These are phyloP conservation scores for Hyphopichia khmerensis DNA, from an alignment of 1,139 yeast genomes.

Conservation along the genomic window DNA sequence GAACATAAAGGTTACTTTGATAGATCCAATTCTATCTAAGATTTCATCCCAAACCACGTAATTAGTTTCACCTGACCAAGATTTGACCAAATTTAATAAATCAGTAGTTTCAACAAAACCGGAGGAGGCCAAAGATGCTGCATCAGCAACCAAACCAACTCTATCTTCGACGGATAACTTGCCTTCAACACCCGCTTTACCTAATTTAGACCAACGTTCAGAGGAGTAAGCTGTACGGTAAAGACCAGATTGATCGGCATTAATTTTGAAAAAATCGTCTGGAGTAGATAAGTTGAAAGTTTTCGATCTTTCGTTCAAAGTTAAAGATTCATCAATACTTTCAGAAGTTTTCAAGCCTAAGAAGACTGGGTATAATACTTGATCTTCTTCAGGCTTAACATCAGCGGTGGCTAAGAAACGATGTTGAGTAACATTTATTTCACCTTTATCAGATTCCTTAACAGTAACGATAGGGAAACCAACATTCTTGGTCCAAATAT, in stretches of 20 bases:
- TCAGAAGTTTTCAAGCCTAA: constrained; percentile 68
- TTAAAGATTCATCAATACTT: constrained; percentile 64
- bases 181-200: constrained; percentile 65
- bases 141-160: constrained; percentile 83
- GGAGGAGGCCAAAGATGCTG: constrained; percentile 67
- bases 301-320: constrained; percentile 55
- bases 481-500: constrained; percentile 24
- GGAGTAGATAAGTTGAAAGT: constrained; percentile 42
- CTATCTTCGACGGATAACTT: constrained; percentile 78
- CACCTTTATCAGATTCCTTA: constrained; percentile 12
- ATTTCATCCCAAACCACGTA: constrained; percentile 83
- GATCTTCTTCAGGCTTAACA: constrained; percentile 43
- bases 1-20: constrained; percentile 68
- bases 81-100: constrained; percentile 60
- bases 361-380: constrained; percentile 77
- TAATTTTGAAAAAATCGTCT: constrained; percentile 69
- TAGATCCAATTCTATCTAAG: constrained; percentile 49
- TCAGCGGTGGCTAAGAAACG: constrained; percentile 60
- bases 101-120: constrained; percentile 71
- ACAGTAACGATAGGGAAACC: constrained; percentile 27
- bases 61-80: constrained; percentile 67
- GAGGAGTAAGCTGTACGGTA: constrained; percentile 78
- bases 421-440: constrained; percentile 46
- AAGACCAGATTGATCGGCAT: constrained; percentile 81
- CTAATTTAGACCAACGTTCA: constrained; percentile 72